Evolutionary conservation across 2,329 filamentous ascomycete genomes (phyloP).

Genomic region (Cadophora luteo-olivacea): DNA sequence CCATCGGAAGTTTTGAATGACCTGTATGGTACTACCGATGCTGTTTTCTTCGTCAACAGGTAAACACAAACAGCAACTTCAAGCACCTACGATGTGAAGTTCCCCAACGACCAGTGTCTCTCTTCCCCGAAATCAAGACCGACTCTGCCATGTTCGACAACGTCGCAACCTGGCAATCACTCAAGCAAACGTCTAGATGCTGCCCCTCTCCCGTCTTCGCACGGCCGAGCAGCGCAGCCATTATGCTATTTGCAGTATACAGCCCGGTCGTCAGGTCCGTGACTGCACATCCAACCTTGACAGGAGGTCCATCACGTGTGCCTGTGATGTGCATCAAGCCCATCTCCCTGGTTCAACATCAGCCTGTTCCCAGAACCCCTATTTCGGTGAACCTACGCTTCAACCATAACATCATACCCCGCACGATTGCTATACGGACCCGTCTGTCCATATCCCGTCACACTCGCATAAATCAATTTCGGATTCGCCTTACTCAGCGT

Average conservation of each 20-base stretch:
- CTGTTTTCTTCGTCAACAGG: slow-evolving; percentile 49
- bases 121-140: slow-evolving; percentile 82
- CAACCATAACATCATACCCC: slow-evolving; percentile 98
- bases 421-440: slow-evolving; percentile 85
- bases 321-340: slow-evolving; percentile 98
- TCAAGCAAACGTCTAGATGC: slow-evolving; percentile 86
- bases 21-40: slow-evolving; percentile 92
- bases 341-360: slow-evolving; percentile 63
- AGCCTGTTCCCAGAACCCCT: not conserved
- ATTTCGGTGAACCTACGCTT: too few species aligned
- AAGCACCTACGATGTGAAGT: slow-evolving; percentile 79
- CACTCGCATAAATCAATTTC: slow-evolving; percentile 86
- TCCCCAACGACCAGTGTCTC: slow-evolving; percentile 88
- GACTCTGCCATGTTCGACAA: slow-evolving; percentile 92
- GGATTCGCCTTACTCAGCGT: slow-evolving; percentile 82
- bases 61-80: not conserved
- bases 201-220: slow-evolving; percentile 79
- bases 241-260: slow-evolving; percentile 91
- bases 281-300: slow-evolving; percentile 95
- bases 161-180: slow-evolving; percentile 91
- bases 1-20: slow-evolving; percentile 76
- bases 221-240: slow-evolving; percentile 83
- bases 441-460: slow-evolving; percentile 94
- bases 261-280: slow-evolving; percentile 93
- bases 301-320: slow-evolving; percentile 81